Conservation (phyloP, 495 filamentous ascomycete genomes). For the Penicillium paxilli region DNA sequence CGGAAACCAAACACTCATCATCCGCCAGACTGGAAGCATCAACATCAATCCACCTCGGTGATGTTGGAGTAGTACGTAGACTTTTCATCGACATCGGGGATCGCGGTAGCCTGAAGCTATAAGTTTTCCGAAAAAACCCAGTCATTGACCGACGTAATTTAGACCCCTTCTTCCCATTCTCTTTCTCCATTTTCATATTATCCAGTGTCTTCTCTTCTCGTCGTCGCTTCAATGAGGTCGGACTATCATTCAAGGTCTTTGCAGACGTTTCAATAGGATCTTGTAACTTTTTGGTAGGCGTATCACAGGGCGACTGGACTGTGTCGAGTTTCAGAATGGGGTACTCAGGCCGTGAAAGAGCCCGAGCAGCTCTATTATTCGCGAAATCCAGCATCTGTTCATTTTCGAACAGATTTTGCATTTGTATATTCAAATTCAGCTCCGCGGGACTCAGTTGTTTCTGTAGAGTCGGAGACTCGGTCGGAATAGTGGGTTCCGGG, state of each 20-base stretch:
- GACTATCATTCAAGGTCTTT: neutral
- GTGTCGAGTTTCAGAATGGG: conserved; percentile 24
- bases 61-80: neutral
- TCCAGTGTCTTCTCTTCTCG: neutral
- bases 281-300: conserved; percentile 10
- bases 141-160: conserved; percentile 19
- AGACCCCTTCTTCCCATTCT: neutral
- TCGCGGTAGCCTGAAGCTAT: conserved; percentile 11
- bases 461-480: conserved; percentile 12
- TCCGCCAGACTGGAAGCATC: conserved; percentile 11
- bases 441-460: conserved; percentile 9
- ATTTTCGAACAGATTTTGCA: conserved; percentile 18
- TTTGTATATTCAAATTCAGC: conserved; percentile 5
- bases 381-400: conserved; percentile 5
- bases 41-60: conserved; percentile 16
- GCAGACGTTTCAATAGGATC: conserved; percentile 11
- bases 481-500: conserved; percentile 11
- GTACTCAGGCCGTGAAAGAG: conserved; percentile 16
- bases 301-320: conserved; percentile 6
- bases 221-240: neutral
- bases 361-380: conserved; percentile 2
- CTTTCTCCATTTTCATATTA: neutral
- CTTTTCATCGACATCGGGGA: conserved; percentile 16
- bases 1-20: conserved; percentile 13
- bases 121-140: conserved; percentile 9